phyloP scores from a whole-genome alignment of 345 rosid genomes.

The Viola odorata region DNA sequence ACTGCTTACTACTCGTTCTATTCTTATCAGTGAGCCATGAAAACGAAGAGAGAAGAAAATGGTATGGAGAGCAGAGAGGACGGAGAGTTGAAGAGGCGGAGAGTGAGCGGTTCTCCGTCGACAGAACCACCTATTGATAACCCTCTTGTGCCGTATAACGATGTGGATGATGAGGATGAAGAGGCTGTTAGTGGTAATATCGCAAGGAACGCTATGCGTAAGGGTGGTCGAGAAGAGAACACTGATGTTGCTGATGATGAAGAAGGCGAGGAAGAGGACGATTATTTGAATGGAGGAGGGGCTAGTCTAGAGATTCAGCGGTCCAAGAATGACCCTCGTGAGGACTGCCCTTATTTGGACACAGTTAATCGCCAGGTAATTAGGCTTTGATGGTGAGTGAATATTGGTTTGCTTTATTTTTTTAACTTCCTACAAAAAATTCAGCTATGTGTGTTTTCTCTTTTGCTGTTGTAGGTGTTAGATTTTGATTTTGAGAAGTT shows the following conservation, averaged over 20 bases:
- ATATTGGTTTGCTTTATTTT: not conserved
- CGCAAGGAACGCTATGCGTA: slow-evolving; percentile 1
- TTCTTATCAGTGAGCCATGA: not conserved
- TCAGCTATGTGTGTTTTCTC: not conserved
- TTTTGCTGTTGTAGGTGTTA: slow-evolving; percentile 49
- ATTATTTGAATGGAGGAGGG: slow-evolving; percentile 21
- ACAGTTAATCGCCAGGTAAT: slow-evolving; percentile 97
- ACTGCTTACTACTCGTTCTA: too few relatives aligned
- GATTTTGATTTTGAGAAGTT: slow-evolving; percentile 98
- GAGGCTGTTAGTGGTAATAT: slow-evolving; percentile 24
- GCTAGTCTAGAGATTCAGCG: slow-evolving; percentile 20
- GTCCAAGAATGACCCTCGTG: slow-evolving; percentile 65
- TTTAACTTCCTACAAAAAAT: not conserved
- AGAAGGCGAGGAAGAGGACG: slow-evolving; percentile 16
- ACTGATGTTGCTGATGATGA: slow-evolving; percentile 40
- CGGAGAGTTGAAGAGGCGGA: slow-evolving; percentile 43
- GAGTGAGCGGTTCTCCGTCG: slow-evolving; percentile 17
- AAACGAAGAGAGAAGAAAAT: slow-evolving; percentile 33
- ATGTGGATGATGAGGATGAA: slow-evolving; percentile 71
- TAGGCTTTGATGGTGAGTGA: not conserved
- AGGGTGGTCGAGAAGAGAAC: slow-evolving; percentile 14
- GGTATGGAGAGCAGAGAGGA: slow-evolving; percentile 1
- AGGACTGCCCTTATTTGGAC: slow-evolving; percentile 96
- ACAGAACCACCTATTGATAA: slow-evolving; percentile 34
- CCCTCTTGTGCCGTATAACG: slow-evolving; percentile 62